These are phyloP conservation scores for Globisporangium apiculatum DNA, from an alignment of 352 stramenopile genomes.

Conservation along the genomic window DNA sequence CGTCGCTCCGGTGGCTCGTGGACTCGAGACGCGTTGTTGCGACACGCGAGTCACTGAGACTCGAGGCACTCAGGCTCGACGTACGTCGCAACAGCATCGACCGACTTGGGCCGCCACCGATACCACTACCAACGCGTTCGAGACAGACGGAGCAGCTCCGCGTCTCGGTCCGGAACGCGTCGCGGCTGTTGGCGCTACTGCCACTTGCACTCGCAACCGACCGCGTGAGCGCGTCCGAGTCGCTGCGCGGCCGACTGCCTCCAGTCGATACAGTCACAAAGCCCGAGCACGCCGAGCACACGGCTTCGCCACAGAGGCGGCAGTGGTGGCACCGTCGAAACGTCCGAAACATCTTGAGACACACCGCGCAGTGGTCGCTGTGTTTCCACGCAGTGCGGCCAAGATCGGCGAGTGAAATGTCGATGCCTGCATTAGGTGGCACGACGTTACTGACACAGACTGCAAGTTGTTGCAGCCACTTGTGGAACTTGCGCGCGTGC, in stretches of 20 bases:
- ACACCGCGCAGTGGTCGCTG: constrained; percentile 53
- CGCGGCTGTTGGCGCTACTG: constrained; percentile 13
- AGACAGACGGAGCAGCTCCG: constrained; percentile 21
- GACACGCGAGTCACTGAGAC: constrained; percentile 6
- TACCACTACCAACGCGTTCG: constrained; percentile 1
- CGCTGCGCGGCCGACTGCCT: constrained; percentile 4
- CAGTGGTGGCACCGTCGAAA: constrained; percentile 67
- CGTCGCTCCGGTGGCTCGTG: constrained; percentile 2
- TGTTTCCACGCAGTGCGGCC: constrained; percentile 46
- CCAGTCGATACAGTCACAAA: constrained; percentile 22
- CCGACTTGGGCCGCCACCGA: not conserved
- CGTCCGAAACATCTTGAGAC: constrained; percentile 52
- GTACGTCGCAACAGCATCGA: constrained; percentile 2
- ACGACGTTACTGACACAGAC: constrained; percentile 26
- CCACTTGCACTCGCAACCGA: constrained; percentile 10
- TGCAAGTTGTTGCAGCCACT: constrained; percentile 47
- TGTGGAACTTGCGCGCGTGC: constrained; percentile 39
- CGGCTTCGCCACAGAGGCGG: constrained; percentile 56
- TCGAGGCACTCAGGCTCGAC: constrained; percentile 10
- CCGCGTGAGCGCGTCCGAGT: constrained; percentile 11
- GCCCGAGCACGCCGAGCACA: constrained; percentile 59
- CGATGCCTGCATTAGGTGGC: constrained; percentile 13
- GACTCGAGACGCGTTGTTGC: constrained; percentile 11
- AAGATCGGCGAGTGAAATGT: constrained; percentile 14
- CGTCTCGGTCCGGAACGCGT: constrained; percentile 21